phyloP scores from a whole-genome alignment of 2,329 filamentous ascomycete species.

The Monilinia aucupariae region DNA sequence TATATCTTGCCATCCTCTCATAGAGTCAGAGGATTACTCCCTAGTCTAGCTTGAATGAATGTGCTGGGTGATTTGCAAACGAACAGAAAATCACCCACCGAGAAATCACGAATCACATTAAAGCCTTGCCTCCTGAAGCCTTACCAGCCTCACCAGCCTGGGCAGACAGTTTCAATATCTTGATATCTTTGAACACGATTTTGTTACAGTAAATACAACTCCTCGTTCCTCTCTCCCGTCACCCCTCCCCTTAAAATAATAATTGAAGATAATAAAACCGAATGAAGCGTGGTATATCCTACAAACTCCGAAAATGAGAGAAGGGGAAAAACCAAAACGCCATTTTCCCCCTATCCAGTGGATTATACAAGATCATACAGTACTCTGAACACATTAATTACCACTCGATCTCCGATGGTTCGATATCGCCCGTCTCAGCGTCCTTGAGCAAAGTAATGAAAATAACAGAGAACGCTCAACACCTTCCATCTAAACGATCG shows the following conservation, averaged over 20 bases:
- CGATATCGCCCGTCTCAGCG: neutral
- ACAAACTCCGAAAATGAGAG: conserved; percentile 3
- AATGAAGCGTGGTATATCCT: conserved; percentile 10
- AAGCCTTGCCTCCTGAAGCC: neutral
- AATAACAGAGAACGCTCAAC: conserved; percentile 3
- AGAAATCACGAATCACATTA: neutral
- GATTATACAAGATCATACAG: conserved; percentile 9
- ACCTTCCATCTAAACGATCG: neutral
- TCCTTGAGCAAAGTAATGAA: neutral
- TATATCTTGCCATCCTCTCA: too few relatives aligned
- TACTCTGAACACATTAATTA: conserved; percentile 5
- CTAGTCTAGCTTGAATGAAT: neutral
- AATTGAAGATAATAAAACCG: neutral
- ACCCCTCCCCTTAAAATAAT: neutral
- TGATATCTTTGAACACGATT: neutral
- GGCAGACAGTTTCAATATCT: neutral
- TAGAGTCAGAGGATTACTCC: too few relatives aligned
- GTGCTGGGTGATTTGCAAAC: neutral
- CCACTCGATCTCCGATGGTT: neutral
- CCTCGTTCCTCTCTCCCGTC: neutral
- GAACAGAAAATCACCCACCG: neutral
- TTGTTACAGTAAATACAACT: neutral
- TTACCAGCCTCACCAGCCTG: neutral
- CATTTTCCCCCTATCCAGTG: neutral
- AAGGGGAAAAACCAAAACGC: neutral